Base-by-base conservation (phyloP, 2,329 filamentous ascomycete genomes). In the Venturia pyrina region DNA sequence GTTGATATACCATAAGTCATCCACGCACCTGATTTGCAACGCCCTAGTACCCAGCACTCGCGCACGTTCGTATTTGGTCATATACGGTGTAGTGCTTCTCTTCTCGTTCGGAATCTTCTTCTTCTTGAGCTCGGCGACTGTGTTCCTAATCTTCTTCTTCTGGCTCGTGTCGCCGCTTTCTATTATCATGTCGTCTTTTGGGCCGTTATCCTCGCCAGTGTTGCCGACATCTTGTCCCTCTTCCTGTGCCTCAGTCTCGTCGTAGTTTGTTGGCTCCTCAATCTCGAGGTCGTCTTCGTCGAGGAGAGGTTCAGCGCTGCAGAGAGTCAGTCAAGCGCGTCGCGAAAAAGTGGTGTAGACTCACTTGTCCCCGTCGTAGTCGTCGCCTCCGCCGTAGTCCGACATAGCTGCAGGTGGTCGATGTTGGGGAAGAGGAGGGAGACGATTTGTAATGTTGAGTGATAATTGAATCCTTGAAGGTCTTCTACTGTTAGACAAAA, bases 1-100 rank as follows among this genome's bases (percentile, higher is more conserved):
- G 13, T 37, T 62, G 37, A 17, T n/a, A n/a, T 17, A 21, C 34
- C 46, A 28, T 21, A 56, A 50, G 8, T 32, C 40, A 28, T 57
- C 24, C 19, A 71, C 86, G 65, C 78, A 96, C 91, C 91, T 97
- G 75, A 99, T 98, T 79, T 99, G 95, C 75, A 98, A 78, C 50
- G 95, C 95, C 70, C 95, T 85, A 50, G 95, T 98, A 61, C 95
- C 95, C 69, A 99, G 80, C 67, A 99, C 93, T 74, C 95, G 87
- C 69, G 95, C 95, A 72, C 88, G 86, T 83, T 99, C 95, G 79
- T 99, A 99, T 81, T 99, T 99, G 70, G 95, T 99, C 93, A 99
- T 96, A 80, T 97, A 99, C 2, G 93, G 95, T 37, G 95, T 99
- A 10, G 95, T 99, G 32, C 86, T 89, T 72, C 95, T 87, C 78